These are phyloP conservation scores for Cercospora sesami DNA, from an alignment of 2,329 filamentous ascomycete genomes.

Conservation along the genomic window DNA sequence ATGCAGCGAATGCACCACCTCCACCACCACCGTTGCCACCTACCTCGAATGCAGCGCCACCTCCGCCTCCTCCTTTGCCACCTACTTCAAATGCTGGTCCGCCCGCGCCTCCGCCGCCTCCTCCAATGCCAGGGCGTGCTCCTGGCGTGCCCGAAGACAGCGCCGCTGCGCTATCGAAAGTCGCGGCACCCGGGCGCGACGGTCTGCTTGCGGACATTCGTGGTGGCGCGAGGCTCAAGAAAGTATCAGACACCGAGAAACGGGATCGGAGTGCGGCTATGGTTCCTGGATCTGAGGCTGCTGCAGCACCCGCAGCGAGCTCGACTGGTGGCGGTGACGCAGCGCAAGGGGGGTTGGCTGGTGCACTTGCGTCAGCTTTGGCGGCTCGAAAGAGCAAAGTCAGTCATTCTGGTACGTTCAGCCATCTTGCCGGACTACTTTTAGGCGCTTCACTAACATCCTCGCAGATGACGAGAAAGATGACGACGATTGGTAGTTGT, in stretches of 20 bases:
- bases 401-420: constrained; percentile 82
- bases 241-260: constrained; percentile 70
- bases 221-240: constrained; percentile 65
- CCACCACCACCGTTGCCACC: constrained; percentile 20
- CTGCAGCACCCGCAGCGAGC: constrained; percentile 58
- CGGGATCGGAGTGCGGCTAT: constrained; percentile 67
- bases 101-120: constrained; percentile 46
- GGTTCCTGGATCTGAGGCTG: constrained; percentile 57
- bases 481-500: constrained; percentile 69
- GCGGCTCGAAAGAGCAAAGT: constrained; percentile 90
- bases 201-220: constrained; percentile 72
- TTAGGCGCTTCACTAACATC: not conserved
- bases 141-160: constrained; percentile 49
- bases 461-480: constrained; percentile 70
- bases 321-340: constrained; percentile 53
- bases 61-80: constrained; percentile 46
- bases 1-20: constrained; percentile 32
- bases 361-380: constrained; percentile 73
- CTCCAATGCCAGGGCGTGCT: constrained; percentile 43
- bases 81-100: constrained; percentile 39
- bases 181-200: constrained; percentile 48
- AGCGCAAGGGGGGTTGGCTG: constrained; percentile 47
- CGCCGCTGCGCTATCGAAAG: constrained; percentile 23
- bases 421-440: constrained; percentile 7
- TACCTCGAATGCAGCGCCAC: constrained; percentile 28